Evolutionary conservation across 495 filamentous ascomycete species (phyloP).

Genomic region (Aspergillus indologenus): DNA sequence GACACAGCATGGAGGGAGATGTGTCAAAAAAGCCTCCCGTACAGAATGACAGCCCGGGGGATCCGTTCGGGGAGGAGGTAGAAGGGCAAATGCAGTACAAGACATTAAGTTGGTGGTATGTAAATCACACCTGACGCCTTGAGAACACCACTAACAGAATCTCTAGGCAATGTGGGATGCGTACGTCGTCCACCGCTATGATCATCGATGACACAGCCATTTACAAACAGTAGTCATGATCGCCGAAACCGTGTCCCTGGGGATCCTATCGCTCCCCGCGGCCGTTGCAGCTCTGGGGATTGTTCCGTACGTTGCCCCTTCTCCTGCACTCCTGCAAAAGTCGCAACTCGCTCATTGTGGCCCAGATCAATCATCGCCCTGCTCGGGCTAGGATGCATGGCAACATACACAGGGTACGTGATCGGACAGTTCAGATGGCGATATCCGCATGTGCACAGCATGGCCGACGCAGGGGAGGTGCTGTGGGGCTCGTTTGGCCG

Average conservation of each 20-base stretch:
- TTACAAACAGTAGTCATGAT: constrained; percentile 45
- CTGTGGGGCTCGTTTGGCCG: constrained; percentile 57
- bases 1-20: too few species aligned
- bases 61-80: constrained; percentile 28
- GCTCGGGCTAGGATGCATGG: constrained; percentile 56
- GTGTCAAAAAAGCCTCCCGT: too few species aligned
- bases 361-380: constrained; percentile 55
- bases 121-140: not conserved
- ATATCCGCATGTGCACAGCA: constrained; percentile 59
- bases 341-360: not conserved
- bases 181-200: constrained; percentile 7
- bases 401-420: constrained; percentile 67
- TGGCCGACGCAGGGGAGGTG: constrained; percentile 63
- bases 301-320: constrained; percentile 30
- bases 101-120: constrained; percentile 36
- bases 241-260: constrained; percentile 62
- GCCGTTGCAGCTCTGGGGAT: constrained; percentile 58
- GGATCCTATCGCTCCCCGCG: constrained; percentile 57
- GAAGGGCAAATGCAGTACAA: constrained; percentile 30
- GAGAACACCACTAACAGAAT: constrained; percentile 10
- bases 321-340: too few species aligned
- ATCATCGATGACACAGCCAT: not conserved
- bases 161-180: constrained; percentile 28
- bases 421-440: constrained; percentile 66
- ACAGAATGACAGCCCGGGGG: not conserved